A percentile compares a stretch with the other conserved stretches of the same genome.
These are phyloP conservation scores for Trichoderma brevicompactum DNA, from an alignment of 2,329 filamentous ascomycete species.

Conservation along the genomic window DNA sequence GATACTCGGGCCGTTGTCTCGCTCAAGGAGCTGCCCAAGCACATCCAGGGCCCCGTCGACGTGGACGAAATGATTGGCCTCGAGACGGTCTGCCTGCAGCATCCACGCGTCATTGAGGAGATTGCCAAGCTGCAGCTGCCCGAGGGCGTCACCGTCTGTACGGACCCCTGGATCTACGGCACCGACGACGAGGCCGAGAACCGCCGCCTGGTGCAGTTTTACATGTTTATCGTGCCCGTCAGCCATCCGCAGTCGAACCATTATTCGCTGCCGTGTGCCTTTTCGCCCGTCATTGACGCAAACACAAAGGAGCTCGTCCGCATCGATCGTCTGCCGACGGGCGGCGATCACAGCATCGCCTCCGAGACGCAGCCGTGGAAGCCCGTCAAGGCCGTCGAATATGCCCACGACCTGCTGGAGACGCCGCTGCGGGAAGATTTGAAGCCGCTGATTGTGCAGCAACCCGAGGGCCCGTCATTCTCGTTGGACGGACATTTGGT, in stretches of 20 bases:
- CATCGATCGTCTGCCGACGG: conserved; percentile 60
- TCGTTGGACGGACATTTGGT: conserved; percentile 55
- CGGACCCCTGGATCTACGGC: conserved; percentile 71
- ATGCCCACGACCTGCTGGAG: conserved; percentile 56
- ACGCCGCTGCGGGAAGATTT: conserved; percentile 54
- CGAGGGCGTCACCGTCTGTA: conserved; percentile 48
- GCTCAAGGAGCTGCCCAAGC: conserved; percentile 34
- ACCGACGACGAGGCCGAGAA: conserved; percentile 45
- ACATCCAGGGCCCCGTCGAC: conserved; percentile 44
- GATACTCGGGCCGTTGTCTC: conserved; percentile 39
- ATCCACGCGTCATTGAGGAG: conserved; percentile 46
- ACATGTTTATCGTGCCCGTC: conserved; percentile 48
- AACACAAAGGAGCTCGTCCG: conserved; percentile 57
- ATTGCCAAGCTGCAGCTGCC: conserved; percentile 54
- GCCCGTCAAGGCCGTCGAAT: conserved; percentile 56
- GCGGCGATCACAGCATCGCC: conserved; percentile 52
- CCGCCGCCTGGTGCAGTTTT: conserved; percentile 53
- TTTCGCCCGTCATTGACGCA: conserved; percentile 63
- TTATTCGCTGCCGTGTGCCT: conserved; percentile 64
- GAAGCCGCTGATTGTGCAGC: conserved; percentile 73
- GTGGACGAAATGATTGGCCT: conserved; percentile 33
- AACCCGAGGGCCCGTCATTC: conserved; percentile 72
- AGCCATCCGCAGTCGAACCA: conserved; percentile 62
- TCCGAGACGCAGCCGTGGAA: conserved; percentile 41
- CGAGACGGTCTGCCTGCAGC: conserved; percentile 12